phyloP scores from a whole-genome alignment of 2,329 filamentous ascomycete genomes.

The Zasmidium citrigriseum region DNA sequence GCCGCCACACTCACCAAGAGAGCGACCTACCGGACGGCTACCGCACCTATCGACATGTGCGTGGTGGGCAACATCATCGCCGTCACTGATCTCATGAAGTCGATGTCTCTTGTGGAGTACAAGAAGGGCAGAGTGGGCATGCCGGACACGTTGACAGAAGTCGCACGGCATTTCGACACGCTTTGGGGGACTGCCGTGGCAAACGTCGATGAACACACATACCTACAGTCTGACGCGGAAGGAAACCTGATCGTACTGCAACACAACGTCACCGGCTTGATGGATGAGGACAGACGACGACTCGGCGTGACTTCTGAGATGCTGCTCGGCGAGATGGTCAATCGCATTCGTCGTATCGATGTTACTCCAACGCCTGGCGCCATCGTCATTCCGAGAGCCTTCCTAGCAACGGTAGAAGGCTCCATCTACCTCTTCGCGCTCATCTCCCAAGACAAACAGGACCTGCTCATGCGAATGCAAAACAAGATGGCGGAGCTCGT shows the following conservation, averaged over 20 bases:
- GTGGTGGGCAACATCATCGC: slow-evolving; percentile 75
- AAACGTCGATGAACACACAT: slow-evolving; percentile 70
- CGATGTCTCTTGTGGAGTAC: slow-evolving; percentile 76
- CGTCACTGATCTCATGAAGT: slow-evolving; percentile 93
- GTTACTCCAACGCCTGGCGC: slow-evolving; percentile 66
- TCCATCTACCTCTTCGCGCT: slow-evolving; percentile 86
- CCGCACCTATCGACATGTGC: slow-evolving; percentile 78
- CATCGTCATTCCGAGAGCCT: slow-evolving; percentile 76
- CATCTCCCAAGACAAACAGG: slow-evolving; percentile 70
- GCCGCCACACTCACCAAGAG: slow-evolving; percentile 65
- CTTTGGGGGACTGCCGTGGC: slow-evolving; percentile 80
- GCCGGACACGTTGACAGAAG: slow-evolving; percentile 67
- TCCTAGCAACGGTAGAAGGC: slow-evolving; percentile 88
- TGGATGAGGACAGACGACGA: slow-evolving; percentile 68
- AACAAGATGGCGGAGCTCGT: slow-evolving; percentile 66
- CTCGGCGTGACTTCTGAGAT: slow-evolving; percentile 79
- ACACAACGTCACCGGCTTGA: slow-evolving; percentile 71
- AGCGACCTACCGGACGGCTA: slow-evolving; percentile 77
- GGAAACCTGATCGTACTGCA: slow-evolving; percentile 84
- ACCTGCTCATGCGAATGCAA: slow-evolving; percentile 83
- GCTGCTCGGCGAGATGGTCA: slow-evolving; percentile 88
- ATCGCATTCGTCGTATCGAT: slow-evolving; percentile 75
- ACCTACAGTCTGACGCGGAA: slow-evolving; percentile 81
- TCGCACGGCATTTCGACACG: slow-evolving; percentile 77
- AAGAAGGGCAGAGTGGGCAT: slow-evolving; percentile 54